Base-by-base conservation (phyloP, 202 grass and related monocot genomes). In the Brachypodium distachyon region DNA sequence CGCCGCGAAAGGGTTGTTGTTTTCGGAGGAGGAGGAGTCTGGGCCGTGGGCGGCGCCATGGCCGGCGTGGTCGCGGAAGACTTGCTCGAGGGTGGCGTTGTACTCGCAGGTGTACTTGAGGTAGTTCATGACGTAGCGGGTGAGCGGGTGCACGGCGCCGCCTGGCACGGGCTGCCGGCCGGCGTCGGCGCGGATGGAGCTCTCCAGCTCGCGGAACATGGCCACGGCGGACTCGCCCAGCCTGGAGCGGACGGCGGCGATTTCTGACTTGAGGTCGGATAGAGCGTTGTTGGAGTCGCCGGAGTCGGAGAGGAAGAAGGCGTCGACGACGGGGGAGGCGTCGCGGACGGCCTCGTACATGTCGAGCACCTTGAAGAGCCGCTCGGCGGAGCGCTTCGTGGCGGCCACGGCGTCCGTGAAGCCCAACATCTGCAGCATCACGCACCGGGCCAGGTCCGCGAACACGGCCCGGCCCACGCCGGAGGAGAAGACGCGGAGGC, bases 41-140 rank as follows among this genome's bases (percentile, higher is more conserved):
- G 44, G 8, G 38, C 49, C 61, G 58, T 53, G 28, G 44, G 3
- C n/a, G 40, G 6, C 34, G 44, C 8, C 17, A 23, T 3, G 18
- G 18, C 8, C 31, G 19, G 33, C 48, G 59, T 91, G 62, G 59
- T 93, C 88, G 25, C 72, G 81, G 84, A 97, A 97, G 26, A 94
- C 86, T 61, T 97, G 87, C 82, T 97, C 91, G 51, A 97, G 85
- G n/a, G 94, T 94, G 75, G 22, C 74, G 86, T 77, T 94, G 94
- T 97, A 97, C 37, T 76, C 94, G 71, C 94, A 97, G n/a, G 73
- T 82, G 76, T 84, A 90, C 91, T 94, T 92, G 76, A 97, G 86
- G 77, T 97, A 97, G 79, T 94, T 97, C 91, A 94, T 94, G 18
- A 94, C 82, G 82, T 94, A 92, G 17, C 94, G 91, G 18, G 94